Conservation (phyloP, 108 stramenopile species). For the Asterionellopsis glacialis region DNA sequence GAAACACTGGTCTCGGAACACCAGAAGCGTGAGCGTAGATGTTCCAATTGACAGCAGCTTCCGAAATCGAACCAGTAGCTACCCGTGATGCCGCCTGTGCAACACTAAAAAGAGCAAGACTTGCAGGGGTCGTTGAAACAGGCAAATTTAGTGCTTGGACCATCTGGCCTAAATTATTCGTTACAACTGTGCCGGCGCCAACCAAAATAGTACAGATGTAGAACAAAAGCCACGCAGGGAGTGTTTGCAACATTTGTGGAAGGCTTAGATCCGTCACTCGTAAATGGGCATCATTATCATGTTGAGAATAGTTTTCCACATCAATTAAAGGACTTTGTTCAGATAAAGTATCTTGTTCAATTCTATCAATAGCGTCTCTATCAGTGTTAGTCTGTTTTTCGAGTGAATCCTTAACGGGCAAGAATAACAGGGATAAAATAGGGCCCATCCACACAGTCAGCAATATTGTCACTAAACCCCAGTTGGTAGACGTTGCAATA, state of each 20-base stretch:
- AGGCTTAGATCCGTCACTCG: conserved; percentile 34
- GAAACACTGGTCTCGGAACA: conserved; percentile 60
- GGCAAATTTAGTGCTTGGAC: conserved; percentile 67
- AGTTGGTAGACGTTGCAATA: no score
- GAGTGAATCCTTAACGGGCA: conserved; percentile 6
- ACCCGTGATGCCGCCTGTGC: conserved; percentile 73
- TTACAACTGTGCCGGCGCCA: conserved; percentile 78
- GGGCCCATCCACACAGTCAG: conserved; percentile 64
- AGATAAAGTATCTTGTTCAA: not conserved
- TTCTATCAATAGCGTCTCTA: not conserved
- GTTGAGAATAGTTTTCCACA: not conserved
- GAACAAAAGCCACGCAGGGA: conserved; percentile 74
- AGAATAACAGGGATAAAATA: conserved; percentile 37
- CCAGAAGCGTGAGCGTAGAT: conserved; percentile 5
- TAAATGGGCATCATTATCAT: not conserved
- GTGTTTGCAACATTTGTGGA: conserved; percentile 66
- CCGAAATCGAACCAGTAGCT: conserved; percentile 62
- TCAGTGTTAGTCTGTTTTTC: no score
- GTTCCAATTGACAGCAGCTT: conserved; percentile 23
- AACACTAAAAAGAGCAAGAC: conserved; percentile 72
- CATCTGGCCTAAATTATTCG: conserved; percentile 85
- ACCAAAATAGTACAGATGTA: conserved; percentile 74
- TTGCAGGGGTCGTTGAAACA: conserved; percentile 51
- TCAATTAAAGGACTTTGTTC: not conserved
- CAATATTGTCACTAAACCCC: conserved; percentile 20